These are phyloP conservation scores for Somion occarium DNA, from an alignment of 1,284 basidiomycete genomes.

Conservation along the genomic window DNA sequence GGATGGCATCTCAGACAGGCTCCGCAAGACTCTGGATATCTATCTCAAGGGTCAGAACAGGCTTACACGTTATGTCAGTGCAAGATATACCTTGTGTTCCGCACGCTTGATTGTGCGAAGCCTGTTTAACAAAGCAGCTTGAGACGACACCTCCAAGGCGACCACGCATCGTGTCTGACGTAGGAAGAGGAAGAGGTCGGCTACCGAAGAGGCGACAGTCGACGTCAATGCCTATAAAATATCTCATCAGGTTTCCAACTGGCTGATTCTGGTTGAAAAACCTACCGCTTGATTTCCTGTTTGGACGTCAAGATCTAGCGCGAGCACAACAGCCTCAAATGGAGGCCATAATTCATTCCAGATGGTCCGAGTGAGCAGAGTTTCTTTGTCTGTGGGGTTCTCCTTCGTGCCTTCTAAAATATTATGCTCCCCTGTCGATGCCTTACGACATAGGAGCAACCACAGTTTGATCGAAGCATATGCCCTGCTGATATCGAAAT, in stretches of 20 bases:
- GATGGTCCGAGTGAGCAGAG: slow-evolving; percentile 36
- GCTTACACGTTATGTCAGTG: background rate
- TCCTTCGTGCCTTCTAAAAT: slow-evolving; percentile 4
- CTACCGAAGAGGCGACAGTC: slow-evolving; percentile 53
- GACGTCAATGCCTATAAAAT: slow-evolving; percentile 48
- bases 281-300: slow-evolving; percentile 45
- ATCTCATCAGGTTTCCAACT: too few species aligned
- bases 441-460: slow-evolving; percentile 50
- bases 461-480: slow-evolving; percentile 66
- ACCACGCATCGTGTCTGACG: slow-evolving; percentile 49
- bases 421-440: slow-evolving; percentile 11
- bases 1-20: slow-evolving; percentile 43
- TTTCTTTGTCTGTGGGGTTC: slow-evolving; percentile 18
- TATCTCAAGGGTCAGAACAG: slow-evolving; percentile 17
- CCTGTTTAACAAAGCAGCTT: slow-evolving; percentile 44
- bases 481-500: slow-evolving; percentile 59
- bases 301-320: slow-evolving; percentile 43
- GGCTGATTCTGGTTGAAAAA: background rate
- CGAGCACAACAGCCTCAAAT: slow-evolving; percentile 49
- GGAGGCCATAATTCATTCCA: slow-evolving; percentile 76
- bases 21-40: slow-evolving; percentile 48
- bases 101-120: slow-evolving; percentile 40
- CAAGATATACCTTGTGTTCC: slow-evolving; percentile 46
- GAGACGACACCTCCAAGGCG: slow-evolving; percentile 47
- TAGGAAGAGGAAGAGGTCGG: slow-evolving; percentile 61